Base-by-base conservation (phyloP, 176 grass and related monocot genomes). In the Avena insularis region DNA sequence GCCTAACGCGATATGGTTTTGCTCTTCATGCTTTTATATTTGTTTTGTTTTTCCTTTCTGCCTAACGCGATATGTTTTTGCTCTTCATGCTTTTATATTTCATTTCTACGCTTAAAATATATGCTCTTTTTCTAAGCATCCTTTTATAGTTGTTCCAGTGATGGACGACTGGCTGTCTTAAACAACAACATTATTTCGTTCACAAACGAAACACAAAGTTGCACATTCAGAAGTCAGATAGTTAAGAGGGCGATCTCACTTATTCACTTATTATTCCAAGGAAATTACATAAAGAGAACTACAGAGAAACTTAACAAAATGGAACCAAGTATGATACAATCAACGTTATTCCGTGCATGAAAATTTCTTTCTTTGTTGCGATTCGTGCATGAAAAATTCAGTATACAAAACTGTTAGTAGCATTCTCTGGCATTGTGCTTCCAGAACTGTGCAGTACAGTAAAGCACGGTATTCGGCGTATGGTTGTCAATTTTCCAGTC, bases 371-470 rank as follows among this genome's bases (percentile, higher is more conserved):
- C 1, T 29, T 29, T 29, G 0, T 29, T 29, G 29, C 29, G 29
- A 29, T 29, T 29, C 46, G 55, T 75, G 58, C 47, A 65, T 7
- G 8, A 4, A 47, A 23, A 58, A 35, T 9, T 35, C 27, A 65
- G 6, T 38, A 23, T 64, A 48, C 23, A 80, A 31, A 36, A 57
- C 20, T 49, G 19, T 71, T 20, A 13, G 2, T 20, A 40, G 38
- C 38, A 23, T 12, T 19, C 27, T 46, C 23, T 10, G 31, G 45
- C 61, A 9, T 45, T 77, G 51, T 63, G 54, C 45, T 72, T 12
- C 68, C 33, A 83, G 72, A 69, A 76, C 66, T 49, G 19, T 49
- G 81, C 60, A 83, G 3, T 51, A 29, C 50, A 49, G 38, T 51
- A 29, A 60, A 49, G 38, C 27, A 13, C 11, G 27, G 0, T 15